phyloP scores from a whole-genome alignment of 345 rosid species.

The Camelina hispida region DNA sequence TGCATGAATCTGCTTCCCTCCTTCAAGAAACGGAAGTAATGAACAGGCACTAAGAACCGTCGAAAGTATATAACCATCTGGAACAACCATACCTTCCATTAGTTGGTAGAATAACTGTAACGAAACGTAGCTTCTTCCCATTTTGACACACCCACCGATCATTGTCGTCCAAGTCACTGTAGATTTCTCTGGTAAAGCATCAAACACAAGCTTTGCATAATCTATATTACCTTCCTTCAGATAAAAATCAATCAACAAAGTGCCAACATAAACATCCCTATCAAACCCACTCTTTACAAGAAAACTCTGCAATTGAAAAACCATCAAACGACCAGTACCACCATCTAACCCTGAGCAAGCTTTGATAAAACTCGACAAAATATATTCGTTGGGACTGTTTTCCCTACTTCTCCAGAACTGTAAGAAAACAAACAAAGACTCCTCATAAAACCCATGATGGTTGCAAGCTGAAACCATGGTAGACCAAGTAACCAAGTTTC shows the following conservation, averaged over 20 bases:
- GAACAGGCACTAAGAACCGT: constrained; percentile 70
- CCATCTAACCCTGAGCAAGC: constrained; percentile 54
- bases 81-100: constrained; percentile 44
- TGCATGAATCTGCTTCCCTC: constrained; percentile 79
- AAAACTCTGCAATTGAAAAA: constrained; percentile 62
- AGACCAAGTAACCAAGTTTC: constrained; percentile 77
- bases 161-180: constrained; percentile 74
- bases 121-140: constrained; percentile 60
- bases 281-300: constrained; percentile 62
- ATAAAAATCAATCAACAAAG: constrained; percentile 65
- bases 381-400: constrained; percentile 57
- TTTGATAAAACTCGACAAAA: constrained; percentile 67
- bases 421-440: constrained; percentile 54
- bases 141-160: constrained; percentile 62
- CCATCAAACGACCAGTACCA: constrained; percentile 37
- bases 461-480: constrained; percentile 69
- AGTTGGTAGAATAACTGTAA: constrained; percentile 56
- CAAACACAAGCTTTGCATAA: constrained; percentile 66
- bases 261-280: constrained; percentile 69
- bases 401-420: constrained; percentile 51
- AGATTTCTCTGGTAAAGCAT: constrained; percentile 56
- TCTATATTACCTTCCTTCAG: constrained; percentile 54
- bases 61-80: constrained; percentile 65
- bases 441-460: constrained; percentile 49
- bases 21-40: constrained; percentile 52